Conservation (phyloP, 139 green algal genomes). For the Chara braunii region DNA sequence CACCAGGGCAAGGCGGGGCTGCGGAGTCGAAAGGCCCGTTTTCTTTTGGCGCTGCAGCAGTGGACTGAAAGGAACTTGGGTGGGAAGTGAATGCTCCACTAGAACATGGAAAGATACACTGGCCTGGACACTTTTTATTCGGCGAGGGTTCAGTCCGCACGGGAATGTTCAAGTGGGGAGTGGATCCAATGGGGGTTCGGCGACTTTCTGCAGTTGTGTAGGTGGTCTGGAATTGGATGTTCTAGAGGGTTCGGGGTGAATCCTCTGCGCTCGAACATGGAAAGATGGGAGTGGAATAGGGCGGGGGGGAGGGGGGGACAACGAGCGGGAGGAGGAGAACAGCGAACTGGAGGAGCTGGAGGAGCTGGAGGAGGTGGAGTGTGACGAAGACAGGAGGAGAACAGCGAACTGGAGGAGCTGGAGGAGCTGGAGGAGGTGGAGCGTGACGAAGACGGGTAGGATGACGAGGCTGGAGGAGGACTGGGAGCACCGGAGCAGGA, state of each 20-base stretch:
- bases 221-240: not conserved
- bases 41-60: too few relatives aligned
- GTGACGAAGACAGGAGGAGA: not conserved
- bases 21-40: too few relatives aligned
- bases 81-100: too few relatives aligned
- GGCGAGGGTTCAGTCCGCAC: not conserved
- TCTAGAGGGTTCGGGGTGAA: not conserved
- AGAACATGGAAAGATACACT: not conserved
- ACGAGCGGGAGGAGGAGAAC: constrained; percentile 1
- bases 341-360: not conserved
- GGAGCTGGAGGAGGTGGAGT: not conserved
- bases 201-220: not conserved
- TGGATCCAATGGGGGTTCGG: not conserved
- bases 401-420: not conserved
- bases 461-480: not conserved
- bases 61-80: too few relatives aligned
- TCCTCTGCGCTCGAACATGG: not conserved
- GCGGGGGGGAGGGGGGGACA: not conserved
- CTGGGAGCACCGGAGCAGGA: not conserved
- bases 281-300: not conserved
- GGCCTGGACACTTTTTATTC: not conserved
- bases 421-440: not conserved
- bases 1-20: too few relatives aligned
- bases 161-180: not conserved
- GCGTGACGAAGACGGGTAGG: not conserved